Evolutionary conservation across 805 yeast genomes (phyloP), one percentile per base, ranked within the genome.

Genomic region (Nakazawaea laoshanensis): DNA sequence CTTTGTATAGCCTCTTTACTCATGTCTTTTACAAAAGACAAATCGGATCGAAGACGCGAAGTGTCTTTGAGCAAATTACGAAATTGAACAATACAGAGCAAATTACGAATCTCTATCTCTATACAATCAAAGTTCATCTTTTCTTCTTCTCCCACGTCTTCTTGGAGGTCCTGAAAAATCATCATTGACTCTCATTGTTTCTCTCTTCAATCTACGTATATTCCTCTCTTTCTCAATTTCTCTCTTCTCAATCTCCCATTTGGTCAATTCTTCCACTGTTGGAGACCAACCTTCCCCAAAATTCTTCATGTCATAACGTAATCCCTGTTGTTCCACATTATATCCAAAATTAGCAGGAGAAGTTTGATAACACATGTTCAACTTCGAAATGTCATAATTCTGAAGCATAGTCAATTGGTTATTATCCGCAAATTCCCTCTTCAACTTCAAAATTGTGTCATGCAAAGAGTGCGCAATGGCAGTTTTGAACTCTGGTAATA

Each of bases 161-260:
- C 57, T 59, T 17, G 43, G 42, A 19, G 46, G 49, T 28, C 51
- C 49, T 25, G 70, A 13, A 18, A 20, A 31, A 19, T 36, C 70
- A 37, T 71, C 78, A 32, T 74, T 78, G 32, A 81, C 72, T 39
- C 86, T 64, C 63, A 84, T 77, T 7, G 87, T 77, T 52, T 92
- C 97, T 57, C 98, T 75, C 64, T 94, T 89, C 50, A 88, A 66
- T 50, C 98, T 75, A 56, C 98, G 74, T 40, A 86, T 67, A 51
- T 83, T 87, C 55, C 97, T 71, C 46, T 88, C 96, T 49, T 94
- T 77, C 57, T 92, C 98, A 45, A 87, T 86, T 52, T 92, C 97
- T 44, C 97, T 71, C 58, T 81, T 80, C 51, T 89, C 96, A 37
- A 92, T 85, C 55, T 92, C 98, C 73, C 88, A 86, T 35, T 84